These are phyloP conservation scores for Skeletonema grethae DNA, from an alignment of 108 stramenopile species.

Conservation along the genomic window DNA sequence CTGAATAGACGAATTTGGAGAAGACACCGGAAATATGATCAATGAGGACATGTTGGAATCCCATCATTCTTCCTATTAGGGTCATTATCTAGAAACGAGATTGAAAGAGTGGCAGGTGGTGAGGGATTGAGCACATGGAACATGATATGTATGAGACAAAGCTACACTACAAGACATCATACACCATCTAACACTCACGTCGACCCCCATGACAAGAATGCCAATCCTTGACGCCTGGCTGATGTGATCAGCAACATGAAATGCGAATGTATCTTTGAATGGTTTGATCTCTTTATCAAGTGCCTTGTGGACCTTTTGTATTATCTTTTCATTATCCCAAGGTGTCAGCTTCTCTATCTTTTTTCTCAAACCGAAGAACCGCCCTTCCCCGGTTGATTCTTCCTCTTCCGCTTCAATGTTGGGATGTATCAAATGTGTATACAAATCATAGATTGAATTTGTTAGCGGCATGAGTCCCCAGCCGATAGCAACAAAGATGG, in stretches of 20 bases:
- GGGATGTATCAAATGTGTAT: slow-evolving; percentile 18
- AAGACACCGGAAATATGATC: slow-evolving; percentile 29
- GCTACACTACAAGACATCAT: not conserved
- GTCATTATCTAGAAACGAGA: not conserved
- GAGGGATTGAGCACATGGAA: not conserved
- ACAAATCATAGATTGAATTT: slow-evolving; percentile 12
- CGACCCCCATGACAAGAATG: slow-evolving; percentile 19
- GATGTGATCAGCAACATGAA: slow-evolving; percentile 41
- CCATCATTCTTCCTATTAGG: slow-evolving; percentile 21
- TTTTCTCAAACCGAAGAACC: slow-evolving; percentile 9
- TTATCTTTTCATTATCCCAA: slow-evolving; percentile 29
- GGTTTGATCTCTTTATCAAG: slow-evolving; percentile 1
- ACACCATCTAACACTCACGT: not conserved
- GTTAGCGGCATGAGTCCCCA: slow-evolving; percentile 37
- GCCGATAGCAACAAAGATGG: slow-evolving; percentile 27
- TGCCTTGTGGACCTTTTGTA: slow-evolving; percentile 7
- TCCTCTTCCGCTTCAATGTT: not conserved
- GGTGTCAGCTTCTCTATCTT: slow-evolving; percentile 27
- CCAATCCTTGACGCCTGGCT: slow-evolving; percentile 42
- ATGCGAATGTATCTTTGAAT: slow-evolving; percentile 20
- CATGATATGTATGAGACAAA: not conserved
- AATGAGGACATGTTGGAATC: slow-evolving; percentile 16
- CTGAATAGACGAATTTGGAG: slow-evolving; percentile 51
- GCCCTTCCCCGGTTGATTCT: too few relatives aligned
- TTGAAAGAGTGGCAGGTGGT: not conserved